Base-by-base conservation (phyloP, 2,329 filamentous ascomycete species). In the Venturia asperata region DNA sequence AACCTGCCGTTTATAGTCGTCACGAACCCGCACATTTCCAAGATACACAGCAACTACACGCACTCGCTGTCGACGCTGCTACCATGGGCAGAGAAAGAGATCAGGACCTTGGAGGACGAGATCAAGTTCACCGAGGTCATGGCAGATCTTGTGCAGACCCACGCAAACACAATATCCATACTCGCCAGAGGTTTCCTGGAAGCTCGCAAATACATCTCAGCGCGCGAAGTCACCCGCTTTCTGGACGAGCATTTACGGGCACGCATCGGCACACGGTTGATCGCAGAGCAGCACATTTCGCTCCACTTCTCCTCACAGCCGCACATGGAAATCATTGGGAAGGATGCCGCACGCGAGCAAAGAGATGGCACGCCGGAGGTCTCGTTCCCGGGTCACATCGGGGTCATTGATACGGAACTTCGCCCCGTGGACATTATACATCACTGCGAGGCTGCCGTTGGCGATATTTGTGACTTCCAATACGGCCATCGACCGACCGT, bases 1-100 rank as follows among this genome's bases (percentile, higher is more conserved):
- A 96, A 96, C 74, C 85, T 99, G 10, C 94, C 94, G 0, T 99
- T 93, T 77, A 97, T 99, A 69, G 93, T 99, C 65, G 94, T 99
- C 34, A 92, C 93, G n/a, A 97, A 99, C 74, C 91, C 92, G 0
- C 91, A 97, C 74, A 92, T 99, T 70, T 90, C 88, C 34, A 88
- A 89, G 71, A 99, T 99, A 69, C 96, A 97, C 81, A 87, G 90
- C 77, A 97, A 97, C 77, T 99, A 99, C 76, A 82, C 96, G 56
- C 92, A 97, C 77, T 96, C 92, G 2, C 81, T 99, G 24, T 93
- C 90, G 1, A 96, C 92, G 0, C 82, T 99, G 19, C 84, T 97
- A 4, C 92, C 93, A 5, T 97, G 93, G 72, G 87, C 88, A 41
- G 83, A 89, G 73, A 81, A 83, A 65, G 82, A 83, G 65, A 92